A percentile compares a stretch with the other conserved stretches of the same genome.
Conservation (phyloP, 2,329 filamentous ascomycete genomes). For the Talaromyces sp. region DNA sequence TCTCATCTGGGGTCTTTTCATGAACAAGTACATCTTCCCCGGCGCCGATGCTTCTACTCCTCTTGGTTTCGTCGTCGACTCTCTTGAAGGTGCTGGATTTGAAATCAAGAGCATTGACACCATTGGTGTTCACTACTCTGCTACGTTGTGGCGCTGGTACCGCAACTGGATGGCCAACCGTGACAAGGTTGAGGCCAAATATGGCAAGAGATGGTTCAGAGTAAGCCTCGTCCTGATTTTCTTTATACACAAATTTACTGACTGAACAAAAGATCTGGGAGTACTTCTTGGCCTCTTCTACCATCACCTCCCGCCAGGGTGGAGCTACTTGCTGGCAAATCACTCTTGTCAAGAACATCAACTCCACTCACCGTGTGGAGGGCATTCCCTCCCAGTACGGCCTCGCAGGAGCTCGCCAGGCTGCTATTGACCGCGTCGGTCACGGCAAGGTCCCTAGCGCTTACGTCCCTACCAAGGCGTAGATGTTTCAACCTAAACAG, state of each 20-base stretch:
- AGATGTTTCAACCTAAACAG: not conserved
- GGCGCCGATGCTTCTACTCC: slow-evolving; percentile 94
- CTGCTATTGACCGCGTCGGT: slow-evolving; percentile 37
- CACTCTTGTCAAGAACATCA: slow-evolving; percentile 83
- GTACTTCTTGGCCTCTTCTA: slow-evolving; percentile 81
- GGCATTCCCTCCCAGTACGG: slow-evolving; percentile 67
- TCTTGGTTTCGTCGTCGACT: slow-evolving; percentile 79
- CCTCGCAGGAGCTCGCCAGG: slow-evolving; percentile 62
- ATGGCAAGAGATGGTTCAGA: slow-evolving; percentile 92
- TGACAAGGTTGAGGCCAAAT: slow-evolving; percentile 91
- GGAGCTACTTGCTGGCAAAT: slow-evolving; percentile 84
- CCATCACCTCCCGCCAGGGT: slow-evolving; percentile 79
- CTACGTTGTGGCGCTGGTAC: slow-evolving; percentile 97
- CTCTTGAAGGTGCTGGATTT: slow-evolving; percentile 80
- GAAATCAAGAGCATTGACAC: slow-evolving; percentile 92
- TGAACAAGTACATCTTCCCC: slow-evolving; percentile 99
- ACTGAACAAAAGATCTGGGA: slow-evolving; percentile 69
- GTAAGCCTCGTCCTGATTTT: slow-evolving; percentile 52
- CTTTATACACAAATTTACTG: slow-evolving; percentile 6
- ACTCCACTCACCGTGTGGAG: slow-evolving; percentile 76
- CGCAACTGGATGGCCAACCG: slow-evolving; percentile 95
- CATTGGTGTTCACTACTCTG: slow-evolving; percentile 93
- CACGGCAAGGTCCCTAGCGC: slow-evolving; percentile 36
- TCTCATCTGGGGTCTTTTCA: slow-evolving; percentile 95
- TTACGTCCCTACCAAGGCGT: slow-evolving; percentile 23